These are phyloP conservation scores for Miamiensis avidus DNA, from an alignment of 169 alveolate species.

Conservation along the genomic window DNA sequence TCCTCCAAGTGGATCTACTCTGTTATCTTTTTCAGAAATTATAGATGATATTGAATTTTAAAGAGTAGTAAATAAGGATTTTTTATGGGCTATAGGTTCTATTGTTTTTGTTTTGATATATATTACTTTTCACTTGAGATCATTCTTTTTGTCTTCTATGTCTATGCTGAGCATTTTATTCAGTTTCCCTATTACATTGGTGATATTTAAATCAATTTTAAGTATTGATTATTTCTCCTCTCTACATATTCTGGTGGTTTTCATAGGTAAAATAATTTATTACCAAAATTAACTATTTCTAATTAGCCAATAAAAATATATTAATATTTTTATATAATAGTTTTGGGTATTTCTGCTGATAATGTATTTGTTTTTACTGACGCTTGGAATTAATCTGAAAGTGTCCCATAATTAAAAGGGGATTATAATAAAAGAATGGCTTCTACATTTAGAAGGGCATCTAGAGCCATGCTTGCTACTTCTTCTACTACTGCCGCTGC, in stretches of 20 bases:
- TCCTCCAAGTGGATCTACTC: background rate
- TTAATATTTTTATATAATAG: no score
- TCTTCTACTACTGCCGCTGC: no score
- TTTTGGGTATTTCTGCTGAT: conserved; percentile 50
- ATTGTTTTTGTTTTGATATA: background rate
- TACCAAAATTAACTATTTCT: no score
- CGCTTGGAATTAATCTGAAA: background rate
- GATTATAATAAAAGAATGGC: background rate
- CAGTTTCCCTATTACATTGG: background rate
- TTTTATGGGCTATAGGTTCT: background rate
- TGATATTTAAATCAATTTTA: no score
- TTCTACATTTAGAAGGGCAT: background rate
- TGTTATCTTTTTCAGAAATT: background rate
- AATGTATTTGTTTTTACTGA: conserved; percentile 32
- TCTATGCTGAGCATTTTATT: background rate
- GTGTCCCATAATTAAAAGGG: background rate
- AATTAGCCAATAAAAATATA: no score
- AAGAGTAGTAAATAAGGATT: background rate
- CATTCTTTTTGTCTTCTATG: background rate
- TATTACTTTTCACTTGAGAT: background rate
- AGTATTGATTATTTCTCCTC: background rate
- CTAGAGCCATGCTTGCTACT: conserved; percentile 6
- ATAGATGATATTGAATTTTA: background rate
- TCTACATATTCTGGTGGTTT: conserved; percentile 24
- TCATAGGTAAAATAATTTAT: no score